Conservation (phyloP, 305 asterid species). For the Fraxinus ornus region DNA sequence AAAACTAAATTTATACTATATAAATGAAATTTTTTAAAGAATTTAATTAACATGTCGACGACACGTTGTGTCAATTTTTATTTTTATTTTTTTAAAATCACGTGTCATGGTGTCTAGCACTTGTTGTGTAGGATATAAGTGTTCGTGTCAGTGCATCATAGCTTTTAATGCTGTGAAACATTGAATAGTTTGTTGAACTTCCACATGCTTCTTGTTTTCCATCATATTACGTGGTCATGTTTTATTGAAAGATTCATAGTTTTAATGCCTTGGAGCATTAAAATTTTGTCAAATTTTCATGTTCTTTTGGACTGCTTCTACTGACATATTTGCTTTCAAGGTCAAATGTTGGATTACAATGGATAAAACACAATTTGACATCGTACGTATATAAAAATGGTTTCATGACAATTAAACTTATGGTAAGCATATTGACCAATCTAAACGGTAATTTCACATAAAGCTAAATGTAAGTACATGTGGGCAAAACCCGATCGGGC, state of each 20-base stretch:
- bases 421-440: not conserved
- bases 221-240: not conserved
- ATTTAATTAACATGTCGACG: not conserved
- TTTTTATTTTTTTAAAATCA: not conserved
- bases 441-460: not conserved
- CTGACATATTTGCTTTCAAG: not conserved
- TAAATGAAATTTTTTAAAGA: too few species aligned
- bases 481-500: too few species aligned
- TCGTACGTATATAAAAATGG: not conserved
- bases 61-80: not conserved
- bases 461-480: not conserved
- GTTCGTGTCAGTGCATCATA: not conserved
- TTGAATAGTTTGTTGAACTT: not conserved
- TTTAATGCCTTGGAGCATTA: constrained; percentile 6
- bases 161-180: constrained; percentile 4
- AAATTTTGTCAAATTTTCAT: not conserved
- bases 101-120: not conserved
- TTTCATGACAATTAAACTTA: not conserved
- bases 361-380: not conserved
- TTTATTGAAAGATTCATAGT: not conserved
- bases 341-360: not conserved
- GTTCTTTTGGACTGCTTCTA: not conserved
- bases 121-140: not conserved
- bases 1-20: too few species aligned
- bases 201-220: not conserved